A percentile compares a stretch with the other conserved stretches of the same genome.
phyloP scores from a whole-genome alignment of 441 rosid genomes.

The Jatropha podagrica region DNA sequence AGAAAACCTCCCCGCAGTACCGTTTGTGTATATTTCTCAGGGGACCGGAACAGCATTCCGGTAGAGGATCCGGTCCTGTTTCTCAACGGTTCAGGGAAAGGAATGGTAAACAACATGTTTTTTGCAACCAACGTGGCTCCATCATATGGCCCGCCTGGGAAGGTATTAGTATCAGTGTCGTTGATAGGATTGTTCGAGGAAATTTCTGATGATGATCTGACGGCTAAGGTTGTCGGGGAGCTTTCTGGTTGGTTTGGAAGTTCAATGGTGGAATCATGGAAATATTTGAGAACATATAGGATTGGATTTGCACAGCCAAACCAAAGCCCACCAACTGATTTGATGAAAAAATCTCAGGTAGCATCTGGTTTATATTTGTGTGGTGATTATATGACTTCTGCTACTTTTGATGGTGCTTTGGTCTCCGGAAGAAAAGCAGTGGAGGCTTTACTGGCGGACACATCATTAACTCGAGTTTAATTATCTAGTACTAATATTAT shows the following conservation, averaged over 20 bases:
- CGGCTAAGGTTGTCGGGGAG: slow-evolving; percentile 48
- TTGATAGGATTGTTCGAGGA: slow-evolving; percentile 64
- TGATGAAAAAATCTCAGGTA: slow-evolving; percentile 48
- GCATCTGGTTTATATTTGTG: slow-evolving; percentile 52
- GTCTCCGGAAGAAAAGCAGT: slow-evolving; percentile 82
- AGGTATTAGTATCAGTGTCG: slow-evolving; percentile 72
- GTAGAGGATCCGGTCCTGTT: slow-evolving; percentile 67
- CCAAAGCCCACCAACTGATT: slow-evolving; percentile 72
- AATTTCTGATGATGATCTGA: slow-evolving; percentile 48
- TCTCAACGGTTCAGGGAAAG: slow-evolving; percentile 69
- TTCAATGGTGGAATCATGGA: slow-evolving; percentile 57
- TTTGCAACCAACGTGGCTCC: slow-evolving; percentile 81
- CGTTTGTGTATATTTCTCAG: slow-evolving; percentile 67
- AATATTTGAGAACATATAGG: slow-evolving; percentile 66
- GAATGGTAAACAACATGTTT: slow-evolving; percentile 86
- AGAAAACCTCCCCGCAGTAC: slow-evolving; percentile 58
- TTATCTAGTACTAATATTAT: not conserved
- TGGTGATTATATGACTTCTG: slow-evolving; percentile 76
- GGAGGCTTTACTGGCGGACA: slow-evolving; percentile 61
- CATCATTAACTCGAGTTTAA: slow-evolving; percentile 15
- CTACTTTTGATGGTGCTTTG: slow-evolving; percentile 88
- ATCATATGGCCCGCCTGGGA: slow-evolving; percentile 63
- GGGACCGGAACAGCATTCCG: slow-evolving; percentile 51
- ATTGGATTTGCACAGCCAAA: slow-evolving; percentile 78
- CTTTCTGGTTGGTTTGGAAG: slow-evolving; percentile 71